Base-by-base conservation (phyloP, 2,329 filamentous ascomycete genomes). In the Aspergillus candidus region DNA sequence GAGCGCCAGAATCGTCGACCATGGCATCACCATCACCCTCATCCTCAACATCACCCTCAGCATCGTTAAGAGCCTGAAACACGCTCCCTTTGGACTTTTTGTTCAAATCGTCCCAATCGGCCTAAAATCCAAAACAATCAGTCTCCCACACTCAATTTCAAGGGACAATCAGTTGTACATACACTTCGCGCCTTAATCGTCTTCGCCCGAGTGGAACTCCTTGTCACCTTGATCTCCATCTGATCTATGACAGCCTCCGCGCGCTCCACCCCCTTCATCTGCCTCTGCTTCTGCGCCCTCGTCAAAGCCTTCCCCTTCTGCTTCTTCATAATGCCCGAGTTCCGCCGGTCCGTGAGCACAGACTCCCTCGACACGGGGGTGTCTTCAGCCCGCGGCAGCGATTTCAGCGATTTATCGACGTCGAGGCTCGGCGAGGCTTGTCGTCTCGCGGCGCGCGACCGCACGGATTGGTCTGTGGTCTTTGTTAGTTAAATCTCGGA, bases 361-460 rank as follows among this genome's bases (percentile, higher is more conserved):
- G 75, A 69, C 33, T 70, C 65, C 31, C 67, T 66, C 51, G 66
- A 66, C 41, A 63, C 52, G 31, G 54, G 54, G 36, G 68, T 57
- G 40, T 69, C 57, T 42, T 66, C 67, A 12, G 60, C 65, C 47
- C 72, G 62, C 35, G 71, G 69, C 53, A 62, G 56, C 35, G 67
- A 59, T 44, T 58, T 69, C 40, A 77, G 56, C 35, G 73, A 73
- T 56, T 75, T 75, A 60, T 77, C 72, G 38, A 74, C 57, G 49
- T 76, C 62, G 50, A 76, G 62, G 41, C 74, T 74, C 14, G 78
- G 79, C 5, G 76, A 78, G 41, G 67, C 70, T 49, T 72, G 78
- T 54, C 79, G 72, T 51, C 78, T 74, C 32, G 77, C 77, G 43
- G 79, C 78, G 44, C 79, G 77, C 39, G 79, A 81, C 57, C 77